Evolutionary conservation across 140 eudicot species (phyloP), one percentile per base, ranked within the genome.

Genomic region (Cichorium intybus): DNA sequence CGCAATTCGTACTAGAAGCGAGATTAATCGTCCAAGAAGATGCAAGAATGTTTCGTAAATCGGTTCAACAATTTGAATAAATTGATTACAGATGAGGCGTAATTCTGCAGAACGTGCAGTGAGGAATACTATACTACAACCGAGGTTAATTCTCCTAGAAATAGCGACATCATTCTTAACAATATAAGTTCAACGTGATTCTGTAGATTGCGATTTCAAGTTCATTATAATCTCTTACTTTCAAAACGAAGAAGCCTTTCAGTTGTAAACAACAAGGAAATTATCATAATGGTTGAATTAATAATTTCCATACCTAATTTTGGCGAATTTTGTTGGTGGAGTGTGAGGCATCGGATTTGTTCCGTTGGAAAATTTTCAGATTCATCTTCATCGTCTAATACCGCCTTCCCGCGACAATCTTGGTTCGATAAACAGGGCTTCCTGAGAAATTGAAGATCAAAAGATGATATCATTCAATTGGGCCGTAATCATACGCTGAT

Each of bases 321-420:
- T 41, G 72, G 78, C 53, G 72, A 73, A 31, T 64, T 64, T 49
- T 33, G 75, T 35, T 27, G 70, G 43, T 60, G 65, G 28, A 75
- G 56, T 12, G 80, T 17, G 75, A 75, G 70, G 45, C 80, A 75
- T 28, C 74, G 80, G 14, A 75, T 41, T 43, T 61, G 69, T 24
- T 60, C 73, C 43, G 39, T 37, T 15, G 56, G 28, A 53, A 10
- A 4, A 56, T 37, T 37, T 50, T 17, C 59, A 23, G 75, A 67
- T 10, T 27, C 70, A 2, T 74, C 73, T 6, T 47, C 18, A 56
- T 47, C 70, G 16, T 68, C 80, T 24, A 67, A 27, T 11, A 68
- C 17, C 65, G 70, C 70, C 23, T 67, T 75, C 43, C 75, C 70
- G 10, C 80, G 80, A 59, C 53, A 74, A 41, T 75, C 80, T 1